Conservation (phyloP, 73 alveolate species). For the Tetrahymena malaccensis region DNA sequence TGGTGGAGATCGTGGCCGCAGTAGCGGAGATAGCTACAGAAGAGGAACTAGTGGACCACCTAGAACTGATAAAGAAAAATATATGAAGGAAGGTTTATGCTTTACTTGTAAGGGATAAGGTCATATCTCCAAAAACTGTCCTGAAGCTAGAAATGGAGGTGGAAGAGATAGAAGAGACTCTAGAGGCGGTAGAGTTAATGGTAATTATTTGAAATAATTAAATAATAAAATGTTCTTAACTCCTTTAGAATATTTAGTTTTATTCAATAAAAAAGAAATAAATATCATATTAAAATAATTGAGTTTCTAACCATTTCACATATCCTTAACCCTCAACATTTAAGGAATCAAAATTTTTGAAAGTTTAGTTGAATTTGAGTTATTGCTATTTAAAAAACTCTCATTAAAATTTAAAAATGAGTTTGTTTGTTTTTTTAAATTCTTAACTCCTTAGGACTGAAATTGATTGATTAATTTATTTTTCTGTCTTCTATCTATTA, state of each 20-base stretch:
- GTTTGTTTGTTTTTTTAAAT: not conserved
- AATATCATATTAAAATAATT: too few relatives aligned
- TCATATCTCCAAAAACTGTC: not conserved
- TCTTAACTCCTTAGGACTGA: not conserved
- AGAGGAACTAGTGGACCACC: conserved; percentile 1
- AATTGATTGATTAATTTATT: not conserved
- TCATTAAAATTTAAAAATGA: not conserved
- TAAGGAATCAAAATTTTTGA: not conserved
- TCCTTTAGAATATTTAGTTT: not conserved
- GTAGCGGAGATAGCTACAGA: not conserved
- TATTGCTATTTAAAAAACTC: too few relatives aligned
- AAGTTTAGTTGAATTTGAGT: not conserved
- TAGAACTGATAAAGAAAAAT: not conserved
- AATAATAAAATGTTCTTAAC: not conserved
- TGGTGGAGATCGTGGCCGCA: not conserved
- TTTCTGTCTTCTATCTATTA: not conserved
- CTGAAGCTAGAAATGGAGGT: not conserved
- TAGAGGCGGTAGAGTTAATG: not conserved
- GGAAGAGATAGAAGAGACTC: not conserved
- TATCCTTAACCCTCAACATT: too few relatives aligned
- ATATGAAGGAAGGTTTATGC: not conserved
- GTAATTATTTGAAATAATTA: not conserved
- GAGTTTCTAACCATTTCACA: too few relatives aligned
- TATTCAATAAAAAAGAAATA: too few relatives aligned
- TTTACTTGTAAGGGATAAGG: not conserved